phyloP scores from a whole-genome alignment of 225 moss, liverwort and hornwort genomes.

The Rhytidiadelphus loreus region DNA sequence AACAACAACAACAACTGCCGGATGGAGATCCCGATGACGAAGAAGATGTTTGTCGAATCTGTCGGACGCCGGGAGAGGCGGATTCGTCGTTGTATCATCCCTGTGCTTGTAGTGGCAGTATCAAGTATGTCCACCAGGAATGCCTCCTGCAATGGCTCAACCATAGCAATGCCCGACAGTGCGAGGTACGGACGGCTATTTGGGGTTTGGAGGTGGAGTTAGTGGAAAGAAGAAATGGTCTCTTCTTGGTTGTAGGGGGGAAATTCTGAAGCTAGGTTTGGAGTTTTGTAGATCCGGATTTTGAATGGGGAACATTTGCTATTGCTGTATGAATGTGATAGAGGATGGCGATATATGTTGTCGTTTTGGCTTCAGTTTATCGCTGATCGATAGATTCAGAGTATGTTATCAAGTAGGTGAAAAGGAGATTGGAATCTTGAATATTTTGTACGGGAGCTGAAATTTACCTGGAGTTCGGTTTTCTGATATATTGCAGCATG shows the following conservation, averaged over 20 bases:
- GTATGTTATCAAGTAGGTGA: background rate
- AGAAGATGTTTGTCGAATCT: conserved; percentile 61
- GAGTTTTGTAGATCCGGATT: background rate
- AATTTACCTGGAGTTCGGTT: background rate
- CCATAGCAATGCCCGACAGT: conserved; percentile 63
- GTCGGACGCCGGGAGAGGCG: conserved; percentile 51
- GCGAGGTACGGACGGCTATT: conserved; percentile 30
- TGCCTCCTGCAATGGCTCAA: conserved; percentile 64
- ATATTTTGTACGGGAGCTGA: background rate
- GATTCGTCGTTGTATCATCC: conserved; percentile 54
- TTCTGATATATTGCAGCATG: background rate
- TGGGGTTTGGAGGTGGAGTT: background rate
- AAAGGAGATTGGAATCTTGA: background rate
- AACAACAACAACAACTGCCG: background rate
- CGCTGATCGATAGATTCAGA: background rate
- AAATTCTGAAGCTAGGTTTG: background rate
- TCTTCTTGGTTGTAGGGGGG: background rate
- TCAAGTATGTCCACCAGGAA: conserved; percentile 69
- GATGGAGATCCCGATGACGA: conserved; percentile 45
- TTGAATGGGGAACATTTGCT: background rate
- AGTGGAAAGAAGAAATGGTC: background rate
- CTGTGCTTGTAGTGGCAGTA: conserved; percentile 67
- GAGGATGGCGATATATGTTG: background rate
- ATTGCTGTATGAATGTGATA: background rate
- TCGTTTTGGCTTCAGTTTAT: background rate